Conservation (phyloP, 129 eudicot species). For the Flaveria ramosissima region DNA sequence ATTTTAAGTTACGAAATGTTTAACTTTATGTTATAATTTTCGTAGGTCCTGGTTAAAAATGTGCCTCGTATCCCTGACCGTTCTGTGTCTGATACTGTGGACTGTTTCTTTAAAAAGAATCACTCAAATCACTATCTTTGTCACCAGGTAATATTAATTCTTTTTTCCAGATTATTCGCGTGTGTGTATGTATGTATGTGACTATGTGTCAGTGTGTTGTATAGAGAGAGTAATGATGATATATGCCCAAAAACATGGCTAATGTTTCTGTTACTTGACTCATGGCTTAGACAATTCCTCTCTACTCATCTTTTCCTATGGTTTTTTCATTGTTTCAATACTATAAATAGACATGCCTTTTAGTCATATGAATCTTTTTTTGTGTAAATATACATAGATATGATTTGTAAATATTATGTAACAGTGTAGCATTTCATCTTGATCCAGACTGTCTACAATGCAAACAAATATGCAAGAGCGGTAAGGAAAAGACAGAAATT, state of each 20-base stretch:
- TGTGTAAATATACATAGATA: not conserved
- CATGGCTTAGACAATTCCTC: not conserved
- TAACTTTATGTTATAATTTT: not conserved
- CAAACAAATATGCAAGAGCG: slow-evolving; percentile 83
- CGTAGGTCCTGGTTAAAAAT: slow-evolving; percentile 86
- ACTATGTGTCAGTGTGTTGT: not conserved
- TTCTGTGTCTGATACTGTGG: slow-evolving; percentile 75
- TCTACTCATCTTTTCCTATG: not conserved
- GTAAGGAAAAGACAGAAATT: slow-evolving; percentile 70
- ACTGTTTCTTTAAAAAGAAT: slow-evolving; percentile 64
- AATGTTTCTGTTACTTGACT: not conserved
- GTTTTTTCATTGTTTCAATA: no score
- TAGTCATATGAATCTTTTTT: not conserved
- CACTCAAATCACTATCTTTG: slow-evolving; percentile 85
- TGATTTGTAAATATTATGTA: slow-evolving; percentile 5
- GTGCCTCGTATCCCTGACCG: slow-evolving; percentile 72
- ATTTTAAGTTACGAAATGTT: not conserved
- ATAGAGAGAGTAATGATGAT: not conserved
- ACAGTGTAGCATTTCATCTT: slow-evolving; percentile 13
- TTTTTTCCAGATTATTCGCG: not conserved
- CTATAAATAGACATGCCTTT: not conserved
- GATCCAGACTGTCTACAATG: slow-evolving; percentile 80
- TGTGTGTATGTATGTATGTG: not conserved
- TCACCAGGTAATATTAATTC: slow-evolving; percentile 66
- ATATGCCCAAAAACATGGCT: not conserved